These are phyloP conservation scores for Tagetes erecta DNA, from an alignment of 129 eudicot species.

Conservation along the genomic window DNA sequence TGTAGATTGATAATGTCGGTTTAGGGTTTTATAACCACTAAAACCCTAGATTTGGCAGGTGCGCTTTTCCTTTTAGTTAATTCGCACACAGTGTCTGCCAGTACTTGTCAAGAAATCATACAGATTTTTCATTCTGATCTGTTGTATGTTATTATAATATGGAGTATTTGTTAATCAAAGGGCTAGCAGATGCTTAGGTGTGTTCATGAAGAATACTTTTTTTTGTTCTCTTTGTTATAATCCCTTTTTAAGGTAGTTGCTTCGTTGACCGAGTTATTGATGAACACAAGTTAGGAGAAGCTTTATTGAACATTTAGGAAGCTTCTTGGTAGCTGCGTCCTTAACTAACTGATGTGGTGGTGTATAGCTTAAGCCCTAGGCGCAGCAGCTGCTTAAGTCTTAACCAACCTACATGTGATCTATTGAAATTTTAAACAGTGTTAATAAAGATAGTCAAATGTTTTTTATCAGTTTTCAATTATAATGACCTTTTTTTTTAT, in stretches of 20 bases:
- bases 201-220: neutral
- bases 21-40: neutral
- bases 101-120: no score
- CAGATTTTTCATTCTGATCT: no score
- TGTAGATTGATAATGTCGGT: constrained; percentile 8
- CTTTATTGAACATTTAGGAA: neutral
- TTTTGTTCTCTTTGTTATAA: neutral
- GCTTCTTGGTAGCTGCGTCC: neutral
- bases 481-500: neutral
- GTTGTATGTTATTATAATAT: no score
- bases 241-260: neutral
- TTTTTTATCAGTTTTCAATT: neutral
- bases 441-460: neutral
- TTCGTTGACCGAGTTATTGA: neutral
- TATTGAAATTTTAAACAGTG: neutral
- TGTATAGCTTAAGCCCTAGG: constrained; percentile 9
- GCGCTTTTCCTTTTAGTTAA: neutral
- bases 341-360: neutral
- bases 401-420: neutral
- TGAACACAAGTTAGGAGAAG: constrained; percentile 2
- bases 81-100: neutral
- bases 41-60: constrained; percentile 24
- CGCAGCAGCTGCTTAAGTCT: neutral
- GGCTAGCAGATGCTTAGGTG: no score
- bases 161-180: no score